Evolutionary conservation across 805 yeast genomes (phyloP), one percentile per base, ranked within the genome.

Genomic region (Cyberlindnera bimundalis): DNA sequence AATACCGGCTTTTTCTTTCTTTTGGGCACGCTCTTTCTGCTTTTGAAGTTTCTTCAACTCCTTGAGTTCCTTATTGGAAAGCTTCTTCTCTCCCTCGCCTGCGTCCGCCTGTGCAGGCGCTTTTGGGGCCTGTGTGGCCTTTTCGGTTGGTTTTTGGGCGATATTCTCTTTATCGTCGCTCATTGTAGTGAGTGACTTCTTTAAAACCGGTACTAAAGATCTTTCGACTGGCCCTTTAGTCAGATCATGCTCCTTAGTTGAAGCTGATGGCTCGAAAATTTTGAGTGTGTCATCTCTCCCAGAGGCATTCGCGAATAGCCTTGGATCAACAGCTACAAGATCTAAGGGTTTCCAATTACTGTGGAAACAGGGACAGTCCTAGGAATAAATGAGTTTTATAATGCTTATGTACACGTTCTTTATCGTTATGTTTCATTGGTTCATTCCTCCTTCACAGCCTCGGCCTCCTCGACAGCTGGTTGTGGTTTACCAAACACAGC

Each of bases 1-100:
- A 33, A 78, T 75, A 25, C 83, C 89, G 37, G 69, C 74, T 7
- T 79, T 81, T 50, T 75, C 84, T 58, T 86, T 89, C 48, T 81
- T 78, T 2, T 96, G 96, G 2, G 96, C 93, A 60, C 98, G 74
- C 60, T 87, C 86, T 29, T 93, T 95, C 12, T 93, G 93, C 65
- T 91, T 90, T 56, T 89, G 96, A 53, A 78, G 78, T 69, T 89
- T 90, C 60, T 88, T 86, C 60, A 81, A 67, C 53, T 87, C 96
- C 61, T 90, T 90, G 47, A 87, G 70, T 61, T 90, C 95, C 54
- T 88, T 89, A 50, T 86, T 86, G 9, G 85, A 64, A 32, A 82
- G 60, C 40, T 65, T 63, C 45, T 60, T 60, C 24, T 55, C 58
- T 17, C 43, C 60, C 13, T 40, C 45, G 17, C 39, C 35, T n/a